These are phyloP conservation scores for Debaryomyces fabryi DNA, from an alignment of 1,139 yeast genomes.

Conservation along the genomic window DNA sequence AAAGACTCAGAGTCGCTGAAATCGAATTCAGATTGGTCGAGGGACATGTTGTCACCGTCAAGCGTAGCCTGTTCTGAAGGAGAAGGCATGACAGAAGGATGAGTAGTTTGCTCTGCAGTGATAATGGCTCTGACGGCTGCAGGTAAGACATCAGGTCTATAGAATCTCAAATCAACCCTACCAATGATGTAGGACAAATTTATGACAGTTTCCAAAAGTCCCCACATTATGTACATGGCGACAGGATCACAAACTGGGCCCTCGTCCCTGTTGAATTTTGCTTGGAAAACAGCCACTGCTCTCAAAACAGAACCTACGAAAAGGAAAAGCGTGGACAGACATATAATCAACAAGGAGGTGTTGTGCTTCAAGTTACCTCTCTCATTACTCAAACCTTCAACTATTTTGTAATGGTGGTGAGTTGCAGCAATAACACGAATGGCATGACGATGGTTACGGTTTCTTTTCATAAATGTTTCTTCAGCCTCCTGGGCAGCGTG, in stretches of 20 bases:
- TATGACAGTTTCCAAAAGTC: constrained; percentile 59
- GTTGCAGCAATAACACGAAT: constrained; percentile 52
- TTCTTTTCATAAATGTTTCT: constrained; percentile 51
- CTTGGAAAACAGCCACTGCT: constrained; percentile 55
- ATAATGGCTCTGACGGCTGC: constrained; percentile 40
- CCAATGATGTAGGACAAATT: constrained; percentile 58
- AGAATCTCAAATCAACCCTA: constrained; percentile 74
- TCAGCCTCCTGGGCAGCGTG: constrained; percentile 54
- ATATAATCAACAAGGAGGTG: constrained; percentile 49
- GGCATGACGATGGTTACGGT: constrained; percentile 53
- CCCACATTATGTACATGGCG: constrained; percentile 68
- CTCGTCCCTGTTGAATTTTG: constrained; percentile 26
- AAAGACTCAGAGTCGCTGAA: constrained; percentile 5
- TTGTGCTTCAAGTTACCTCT: constrained; percentile 55
- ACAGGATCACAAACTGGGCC: constrained; percentile 39
- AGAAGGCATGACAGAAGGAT: constrained; percentile 7
- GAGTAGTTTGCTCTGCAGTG: constrained; percentile 42
- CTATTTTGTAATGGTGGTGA: constrained; percentile 45
- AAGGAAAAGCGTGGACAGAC: constrained; percentile 54
- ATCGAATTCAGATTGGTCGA: constrained; percentile 8
- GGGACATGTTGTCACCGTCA: not conserved
- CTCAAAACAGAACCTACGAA: constrained; percentile 62
- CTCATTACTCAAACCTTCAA: constrained; percentile 45
- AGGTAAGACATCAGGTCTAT: constrained; percentile 68
- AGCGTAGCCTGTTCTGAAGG: constrained; percentile 1